Percentiles rank a stretch among this genome's conserved stretches.
phyloP scores from a whole-genome alignment of 805 yeast species.

The Pichia rugopelliculosa region DNA sequence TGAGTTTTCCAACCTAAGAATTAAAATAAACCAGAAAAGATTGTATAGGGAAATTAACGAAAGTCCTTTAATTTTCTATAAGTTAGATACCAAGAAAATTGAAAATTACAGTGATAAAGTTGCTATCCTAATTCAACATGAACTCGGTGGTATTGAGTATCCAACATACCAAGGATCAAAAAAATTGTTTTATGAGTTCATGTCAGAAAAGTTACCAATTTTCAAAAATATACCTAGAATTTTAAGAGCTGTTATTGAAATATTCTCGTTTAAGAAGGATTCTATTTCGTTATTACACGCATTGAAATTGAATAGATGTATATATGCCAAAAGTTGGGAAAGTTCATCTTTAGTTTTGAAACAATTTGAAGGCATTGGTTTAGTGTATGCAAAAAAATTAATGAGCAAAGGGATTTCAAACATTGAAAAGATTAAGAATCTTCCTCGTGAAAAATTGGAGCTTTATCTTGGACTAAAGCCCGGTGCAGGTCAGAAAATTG shows the following conservation, averaged over 20 bases:
- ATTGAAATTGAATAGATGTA: conserved; percentile 33
- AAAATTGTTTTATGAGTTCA: conserved; percentile 33
- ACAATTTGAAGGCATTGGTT: conserved; percentile 42
- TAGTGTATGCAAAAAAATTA: conserved; percentile 33
- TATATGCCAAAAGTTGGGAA: conserved; percentile 46
- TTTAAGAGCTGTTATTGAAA: conserved; percentile 37
- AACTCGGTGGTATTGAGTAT: conserved; percentile 41
- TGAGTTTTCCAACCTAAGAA: conserved; percentile 35
- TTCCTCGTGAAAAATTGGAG: conserved; percentile 33
- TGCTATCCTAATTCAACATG: conserved; percentile 39
- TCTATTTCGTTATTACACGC: conserved; percentile 34
- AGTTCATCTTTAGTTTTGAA: conserved; percentile 35
- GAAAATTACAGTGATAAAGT: conserved; percentile 32
- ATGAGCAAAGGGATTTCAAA: conserved; percentile 31
- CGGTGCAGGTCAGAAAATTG: conserved; percentile 34
- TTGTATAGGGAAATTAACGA: conserved; percentile 37
- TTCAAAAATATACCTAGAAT: conserved; percentile 38
- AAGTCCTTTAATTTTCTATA: conserved; percentile 33
- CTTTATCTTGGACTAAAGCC: conserved; percentile 33
- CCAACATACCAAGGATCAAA: conserved; percentile 37
- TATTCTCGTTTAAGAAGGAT: conserved; percentile 35
- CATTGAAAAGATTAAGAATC: conserved; percentile 19
- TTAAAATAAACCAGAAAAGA: conserved; percentile 39
- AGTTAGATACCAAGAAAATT: conserved; percentile 27
- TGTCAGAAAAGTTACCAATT: conserved; percentile 37